Conservation (phyloP, 2,329 filamentous ascomycete genomes). For the Furcasterigmium sp. region DNA sequence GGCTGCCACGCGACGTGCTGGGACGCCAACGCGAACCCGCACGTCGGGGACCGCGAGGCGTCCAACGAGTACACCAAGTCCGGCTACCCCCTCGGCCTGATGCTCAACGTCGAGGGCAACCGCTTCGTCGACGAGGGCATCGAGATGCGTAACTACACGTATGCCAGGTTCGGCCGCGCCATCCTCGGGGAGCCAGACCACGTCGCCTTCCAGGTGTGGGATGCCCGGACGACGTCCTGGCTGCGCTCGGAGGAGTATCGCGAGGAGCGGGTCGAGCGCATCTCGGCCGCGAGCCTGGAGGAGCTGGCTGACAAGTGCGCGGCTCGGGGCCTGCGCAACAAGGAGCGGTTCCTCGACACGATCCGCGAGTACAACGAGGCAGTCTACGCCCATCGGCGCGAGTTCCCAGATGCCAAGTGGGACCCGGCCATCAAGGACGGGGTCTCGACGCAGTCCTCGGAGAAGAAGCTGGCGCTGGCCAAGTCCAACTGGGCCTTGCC, state of each 20-base stretch:
- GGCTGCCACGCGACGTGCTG: slow-evolving; percentile 62
- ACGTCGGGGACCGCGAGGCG: slow-evolving; percentile 49
- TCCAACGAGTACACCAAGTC: slow-evolving; percentile 67
- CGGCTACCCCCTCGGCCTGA: slow-evolving; percentile 61
- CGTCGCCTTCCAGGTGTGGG: slow-evolving; percentile 62
- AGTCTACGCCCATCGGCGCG: slow-evolving; percentile 37
- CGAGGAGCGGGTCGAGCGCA: slow-evolving; percentile 48
- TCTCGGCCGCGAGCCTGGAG: slow-evolving; percentile 44
- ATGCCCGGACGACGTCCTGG: slow-evolving; percentile 44
- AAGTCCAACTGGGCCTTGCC: slow-evolving; percentile 66
- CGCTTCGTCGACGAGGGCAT: slow-evolving; percentile 64
- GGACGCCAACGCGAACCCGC: slow-evolving; percentile 54
- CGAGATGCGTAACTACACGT: slow-evolving; percentile 63
- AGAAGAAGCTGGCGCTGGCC: slow-evolving; percentile 34
- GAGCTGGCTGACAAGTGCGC: slow-evolving; percentile 48
- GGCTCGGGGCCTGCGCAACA: slow-evolving; percentile 38
- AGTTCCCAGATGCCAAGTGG: slow-evolving; percentile 41
- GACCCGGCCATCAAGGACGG: slow-evolving; percentile 58
- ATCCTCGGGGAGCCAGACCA: slow-evolving; percentile 55
- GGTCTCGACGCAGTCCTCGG: slow-evolving; percentile 51
- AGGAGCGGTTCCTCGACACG: slow-evolving; percentile 42
- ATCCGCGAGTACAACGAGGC: slow-evolving; percentile 54
- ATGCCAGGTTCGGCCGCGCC: slow-evolving; percentile 58
- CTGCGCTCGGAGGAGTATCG: slow-evolving; percentile 58
- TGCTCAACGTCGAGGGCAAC: slow-evolving; percentile 53